A percentile compares a stretch with the other conserved stretches of the same genome.
Evolutionary conservation across 192 early-diverging fungal species (phyloP).

Genomic region (Pilaira anomala): DNA sequence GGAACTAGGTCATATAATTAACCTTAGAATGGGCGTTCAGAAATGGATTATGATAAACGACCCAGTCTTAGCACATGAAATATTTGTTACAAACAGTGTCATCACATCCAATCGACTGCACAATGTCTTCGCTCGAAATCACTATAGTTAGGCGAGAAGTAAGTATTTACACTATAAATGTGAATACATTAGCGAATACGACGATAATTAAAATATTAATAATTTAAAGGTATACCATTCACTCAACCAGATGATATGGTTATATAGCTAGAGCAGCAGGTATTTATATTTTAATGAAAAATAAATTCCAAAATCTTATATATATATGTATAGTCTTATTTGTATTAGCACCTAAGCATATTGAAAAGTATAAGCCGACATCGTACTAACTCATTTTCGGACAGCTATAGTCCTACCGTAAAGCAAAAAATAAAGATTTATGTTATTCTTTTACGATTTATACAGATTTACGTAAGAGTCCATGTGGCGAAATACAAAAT

Average conservation of each 20-base stretch:
- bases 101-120: not conserved
- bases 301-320: too few species aligned
- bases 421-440: too few species aligned
- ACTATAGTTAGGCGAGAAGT: conserved; percentile 3
- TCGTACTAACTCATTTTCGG: too few species aligned
- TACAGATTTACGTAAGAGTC: too few species aligned
- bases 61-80: conserved; percentile 3
- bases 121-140: not conserved
- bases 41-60: conserved; percentile 17
- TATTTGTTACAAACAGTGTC: conserved; percentile 2
- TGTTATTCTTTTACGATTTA: too few species aligned
- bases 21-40: not conserved
- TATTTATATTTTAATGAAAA: too few species aligned
- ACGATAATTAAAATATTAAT: not conserved
- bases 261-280: conserved; percentile 5
- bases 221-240: not conserved
- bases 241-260: not conserved
- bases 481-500: too few species aligned
- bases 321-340: not conserved
- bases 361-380: too few species aligned
- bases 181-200: not conserved
- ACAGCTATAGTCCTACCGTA: too few species aligned
- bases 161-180: not conserved
- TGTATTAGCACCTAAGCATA: conserved; percentile 10
- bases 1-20: not conserved